Base-by-base conservation (phyloP, 2,329 filamentous ascomycete species). In the Bipolaris gigantea region DNA sequence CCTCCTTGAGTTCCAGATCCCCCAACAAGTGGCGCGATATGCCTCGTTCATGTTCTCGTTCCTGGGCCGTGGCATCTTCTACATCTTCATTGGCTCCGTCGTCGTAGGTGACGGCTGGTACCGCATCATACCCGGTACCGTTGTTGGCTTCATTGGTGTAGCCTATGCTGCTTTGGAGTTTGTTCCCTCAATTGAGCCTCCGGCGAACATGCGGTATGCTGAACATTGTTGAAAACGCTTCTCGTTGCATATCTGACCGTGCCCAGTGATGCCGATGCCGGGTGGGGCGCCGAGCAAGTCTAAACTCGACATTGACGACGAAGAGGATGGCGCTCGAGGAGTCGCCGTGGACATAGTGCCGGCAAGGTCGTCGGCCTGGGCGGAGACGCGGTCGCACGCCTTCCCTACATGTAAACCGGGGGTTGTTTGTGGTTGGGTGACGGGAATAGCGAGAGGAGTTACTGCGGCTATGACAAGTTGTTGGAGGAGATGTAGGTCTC, bases 1-100 rank as follows among this genome's bases (percentile, higher is more conserved):
- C 38, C 66, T 78, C 30, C 76, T 80, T 57, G 94, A 99, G 78
- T 96, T 97, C 80, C 89, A 96, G 77, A 93, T 97, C 66, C 93
- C 94, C 46, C 90, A 92, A 55, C 92, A 96, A 75, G 83, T 96
- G 50, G 89, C 92, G 54, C 88, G 91, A 78, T 96, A 97, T 80
- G 93, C 92, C 50, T 96, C 91, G 10, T 99, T 99, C 82, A 87
- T 97, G 77, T 97, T 97, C 82, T 96, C 90, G 53, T 97, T 99
- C 83, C 79, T 97, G 65, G 94, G 94, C 58, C 92, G 94, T 73
- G 94, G 94, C 77, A 82, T 91, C 74, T 97, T 99, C 81, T 99
- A 99, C 83, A 84, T 97, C 77, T 97, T 99, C 77, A 82, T 96
- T 69, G 94, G 93, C 63, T 89, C 85, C 64, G 88, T 97, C 66